A percentile compares a stretch with the other conserved stretches of the same genome.
These are phyloP conservation scores for Drechslerella stenobrocha DNA, from an alignment of 2,329 filamentous ascomycete genomes.

Conservation along the genomic window DNA sequence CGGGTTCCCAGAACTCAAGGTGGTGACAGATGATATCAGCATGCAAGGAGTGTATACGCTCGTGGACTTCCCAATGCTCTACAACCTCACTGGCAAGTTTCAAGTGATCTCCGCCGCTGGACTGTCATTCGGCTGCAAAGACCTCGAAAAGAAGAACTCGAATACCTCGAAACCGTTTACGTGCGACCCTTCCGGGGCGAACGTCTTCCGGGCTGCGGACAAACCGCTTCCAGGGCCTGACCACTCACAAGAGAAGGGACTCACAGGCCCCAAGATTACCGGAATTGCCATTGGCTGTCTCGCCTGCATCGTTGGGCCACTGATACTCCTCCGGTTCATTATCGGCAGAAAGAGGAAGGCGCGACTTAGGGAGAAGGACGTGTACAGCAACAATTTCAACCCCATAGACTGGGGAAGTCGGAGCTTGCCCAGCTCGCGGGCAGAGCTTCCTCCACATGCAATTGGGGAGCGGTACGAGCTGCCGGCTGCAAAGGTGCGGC, in stretches of 20 bases:
- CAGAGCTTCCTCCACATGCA: conserved; percentile 33
- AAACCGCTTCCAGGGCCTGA: conserved; percentile 4
- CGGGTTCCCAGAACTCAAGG: conserved; percentile 29
- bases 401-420: conserved; percentile 35
- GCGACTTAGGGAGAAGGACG: conserved; percentile 31
- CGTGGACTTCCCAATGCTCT: conserved; percentile 32
- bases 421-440: conserved; percentile 39
- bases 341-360: conserved; percentile 32
- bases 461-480: conserved; percentile 28
- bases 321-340: conserved; percentile 40
- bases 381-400: conserved; percentile 31
- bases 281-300: conserved; percentile 46
- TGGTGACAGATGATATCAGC: conserved; percentile 34
- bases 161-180: conserved; percentile 44
- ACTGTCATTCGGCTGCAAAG: conserved; percentile 20
- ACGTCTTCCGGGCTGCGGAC: conserved; percentile 33
- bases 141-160: conserved; percentile 31
- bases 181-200: conserved; percentile 38
- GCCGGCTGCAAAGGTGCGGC: conserved; percentile 33
- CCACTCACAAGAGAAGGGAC: neutral
- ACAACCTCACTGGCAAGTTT: conserved; percentile 45
- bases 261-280: conserved; percentile 44
- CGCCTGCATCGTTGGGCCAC: conserved; percentile 29
- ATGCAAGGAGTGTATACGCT: conserved; percentile 32
- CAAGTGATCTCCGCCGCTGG: conserved; percentile 19